Base-by-base conservation (phyloP, 805 yeast genomes). In the Sugiyamaella valdiviana region DNA sequence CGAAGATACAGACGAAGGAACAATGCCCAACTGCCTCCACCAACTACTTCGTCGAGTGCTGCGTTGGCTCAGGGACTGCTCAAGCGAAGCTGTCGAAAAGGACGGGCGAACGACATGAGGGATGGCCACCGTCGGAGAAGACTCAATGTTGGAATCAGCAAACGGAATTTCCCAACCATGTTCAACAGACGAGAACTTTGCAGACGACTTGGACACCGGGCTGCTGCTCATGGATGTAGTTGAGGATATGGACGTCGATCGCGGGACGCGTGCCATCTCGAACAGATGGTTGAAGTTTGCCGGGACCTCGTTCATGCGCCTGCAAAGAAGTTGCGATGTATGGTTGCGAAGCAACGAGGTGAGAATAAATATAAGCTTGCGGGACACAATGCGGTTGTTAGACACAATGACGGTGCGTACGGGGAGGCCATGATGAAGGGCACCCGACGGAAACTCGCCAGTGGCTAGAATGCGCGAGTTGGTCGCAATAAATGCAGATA, bases 51-150 rank as follows among this genome's bases (percentile, higher is more conserved):
- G 32, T 10, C 32, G 32, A n/a, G 32, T 26, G 32, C 14, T 46
- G 17, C 21, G 22, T 14, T 39, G 46, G 23, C 43, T 35, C 3
- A 54, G 45, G 2, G 59, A 56, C 5, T 48, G 45, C 15, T 59
- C 54, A 9, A 57, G 44, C 10, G 59, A 56, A 3, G 51, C 40
- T 2, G 55, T 51, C 6, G 60, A 57, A 35, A 50, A 48, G 6
- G 49, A 36, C 16, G 60, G 57, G 6, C 58, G 44, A 6, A 57
- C 45, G 10, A 57, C 59, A 43, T 56, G 59, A 2, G 60, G 59
- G 38, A 57, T 50, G n/a, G 53, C 56, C 16, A 57, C 46, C n/a
- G 53, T 43, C 38, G 45, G 32, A 20, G 48, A 38, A 3, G 53
- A 38, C 15, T 41, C 52, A 1, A 53, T 43, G 9, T 46, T 41